Conservation (phyloP, 768 basidiomycete genomes). For the Collybia sordida region DNA sequence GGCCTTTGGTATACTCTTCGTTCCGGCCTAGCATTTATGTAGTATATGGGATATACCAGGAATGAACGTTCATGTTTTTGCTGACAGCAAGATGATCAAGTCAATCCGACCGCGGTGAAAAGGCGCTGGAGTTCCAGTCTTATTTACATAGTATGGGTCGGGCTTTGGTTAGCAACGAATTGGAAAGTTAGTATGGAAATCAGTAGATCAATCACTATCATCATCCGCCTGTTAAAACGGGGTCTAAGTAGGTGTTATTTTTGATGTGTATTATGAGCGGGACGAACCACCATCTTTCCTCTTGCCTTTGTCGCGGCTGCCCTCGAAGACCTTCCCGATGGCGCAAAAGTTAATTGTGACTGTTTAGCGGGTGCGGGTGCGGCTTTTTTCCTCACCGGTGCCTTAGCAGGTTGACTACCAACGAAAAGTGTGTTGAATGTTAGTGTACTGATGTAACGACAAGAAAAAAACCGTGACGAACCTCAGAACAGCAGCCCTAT, state of each 20-base stretch:
- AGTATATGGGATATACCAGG: too few relatives aligned
- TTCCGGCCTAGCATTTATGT: too few relatives aligned
- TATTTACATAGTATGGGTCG: too few relatives aligned
- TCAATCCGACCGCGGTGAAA: too few relatives aligned
- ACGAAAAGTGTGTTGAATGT: background rate
- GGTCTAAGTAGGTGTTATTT: background rate
- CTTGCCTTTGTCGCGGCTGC: constrained; percentile 71
- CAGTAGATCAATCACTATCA: constrained; percentile 22
- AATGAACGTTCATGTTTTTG: too few relatives aligned
- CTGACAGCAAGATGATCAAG: too few relatives aligned
- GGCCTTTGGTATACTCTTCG: too few relatives aligned
- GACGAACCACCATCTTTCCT: constrained; percentile 55
- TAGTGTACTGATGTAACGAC: background rate
- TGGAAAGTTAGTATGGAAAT: too few relatives aligned
- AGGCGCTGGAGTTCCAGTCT: too few relatives aligned
- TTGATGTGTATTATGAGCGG: background rate
- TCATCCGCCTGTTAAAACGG: constrained; percentile 21
- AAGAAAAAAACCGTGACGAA: constrained; percentile 16
- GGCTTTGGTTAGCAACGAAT: too few relatives aligned
- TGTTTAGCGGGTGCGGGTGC: constrained; percentile 55
- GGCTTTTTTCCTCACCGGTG: constrained; percentile 52
- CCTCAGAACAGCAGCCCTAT: constrained; percentile 67
- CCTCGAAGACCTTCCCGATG: constrained; percentile 55
- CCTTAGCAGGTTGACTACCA: constrained; percentile 36
- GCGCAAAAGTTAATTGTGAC: constrained; percentile 61